These are phyloP conservation scores for Haplosporangium sp. DNA, from an alignment of 371 early-diverging fungal species.

Conservation along the genomic window DNA sequence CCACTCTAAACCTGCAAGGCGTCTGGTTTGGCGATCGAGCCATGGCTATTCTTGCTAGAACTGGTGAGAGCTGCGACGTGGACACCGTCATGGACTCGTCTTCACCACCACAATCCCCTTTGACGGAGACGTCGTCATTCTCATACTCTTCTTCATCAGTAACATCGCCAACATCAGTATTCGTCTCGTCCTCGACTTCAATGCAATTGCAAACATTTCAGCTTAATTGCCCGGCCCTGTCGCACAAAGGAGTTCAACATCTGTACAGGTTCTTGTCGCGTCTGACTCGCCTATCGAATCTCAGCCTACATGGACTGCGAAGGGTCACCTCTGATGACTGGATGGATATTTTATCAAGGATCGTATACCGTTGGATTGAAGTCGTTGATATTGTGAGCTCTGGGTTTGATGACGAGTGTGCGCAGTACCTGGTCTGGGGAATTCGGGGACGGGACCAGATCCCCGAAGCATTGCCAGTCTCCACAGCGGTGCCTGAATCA, in stretches of 20 bases:
- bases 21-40: conserved; percentile 38
- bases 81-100: not conserved
- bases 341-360: conserved; percentile 33
- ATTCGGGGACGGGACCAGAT: conserved; percentile 24
- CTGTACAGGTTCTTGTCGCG: conserved; percentile 33
- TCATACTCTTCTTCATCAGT: conserved; percentile 17
- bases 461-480: not conserved
- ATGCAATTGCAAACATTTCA: conserved; percentile 32
- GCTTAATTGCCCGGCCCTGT: conserved; percentile 27
- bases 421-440: conserved; percentile 24
- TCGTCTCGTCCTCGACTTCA: conserved; percentile 16
- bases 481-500: not conserved
- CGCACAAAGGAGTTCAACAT: conserved; percentile 14
- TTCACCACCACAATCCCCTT: conserved; percentile 22
- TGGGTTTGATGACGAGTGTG: conserved; percentile 35
- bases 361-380: conserved; percentile 44
- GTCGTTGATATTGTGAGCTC: conserved; percentile 38
- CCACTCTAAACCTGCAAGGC: conserved; percentile 44
- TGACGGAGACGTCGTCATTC: conserved; percentile 2
- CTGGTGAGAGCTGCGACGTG: not conserved
- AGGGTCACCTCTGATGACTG: conserved; percentile 29
- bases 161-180: conserved; percentile 13
- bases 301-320: conserved; percentile 45
- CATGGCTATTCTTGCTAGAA: conserved; percentile 19
- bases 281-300: conserved; percentile 24